Percentiles rank a stretch among this genome's conserved stretches.
Conservation (phyloP, 148 eudicot genomes). For the Fagopyrum homotropicum region DNA sequence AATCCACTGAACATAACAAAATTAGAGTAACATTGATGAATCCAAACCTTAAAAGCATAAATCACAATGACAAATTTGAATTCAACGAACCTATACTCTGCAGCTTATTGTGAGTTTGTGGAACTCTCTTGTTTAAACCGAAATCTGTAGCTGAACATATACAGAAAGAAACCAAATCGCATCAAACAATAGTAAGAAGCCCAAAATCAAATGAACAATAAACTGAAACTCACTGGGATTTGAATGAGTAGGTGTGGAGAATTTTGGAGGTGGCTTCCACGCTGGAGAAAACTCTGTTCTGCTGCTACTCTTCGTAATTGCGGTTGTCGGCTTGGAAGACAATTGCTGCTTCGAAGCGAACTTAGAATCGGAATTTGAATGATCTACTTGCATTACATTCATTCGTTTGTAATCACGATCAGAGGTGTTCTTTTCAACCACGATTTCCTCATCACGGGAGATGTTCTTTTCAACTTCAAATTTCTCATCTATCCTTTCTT, state of each 20-base stretch:
- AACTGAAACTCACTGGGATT: conserved; percentile 4
- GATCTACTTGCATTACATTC: not conserved
- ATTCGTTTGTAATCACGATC: not conserved
- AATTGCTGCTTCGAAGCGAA: not conserved
- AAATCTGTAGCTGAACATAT: not conserved
- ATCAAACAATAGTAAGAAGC: not conserved
- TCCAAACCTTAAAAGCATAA: not conserved
- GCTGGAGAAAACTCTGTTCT: not conserved
- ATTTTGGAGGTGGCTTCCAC: conserved; percentile 1
- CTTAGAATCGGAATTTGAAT: not conserved
- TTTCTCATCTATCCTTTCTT: not conserved
- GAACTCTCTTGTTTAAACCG: not conserved
- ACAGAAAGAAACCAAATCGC: not conserved
- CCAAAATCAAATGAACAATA: not conserved
- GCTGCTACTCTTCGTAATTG: not conserved
- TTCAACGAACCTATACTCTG: conserved; percentile 8
- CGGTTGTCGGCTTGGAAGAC: not conserved
- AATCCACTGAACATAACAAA: conserved; percentile 1
- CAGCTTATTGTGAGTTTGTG: not conserved
- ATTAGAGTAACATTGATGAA: not conserved
- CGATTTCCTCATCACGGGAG: not conserved
- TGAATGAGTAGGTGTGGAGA: not conserved
- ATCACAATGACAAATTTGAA: not conserved
- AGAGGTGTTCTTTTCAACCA: not conserved
- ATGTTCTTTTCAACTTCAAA: not conserved